Conservation (phyloP, 129 eudicot genomes). For the Tagetes erecta region DNA sequence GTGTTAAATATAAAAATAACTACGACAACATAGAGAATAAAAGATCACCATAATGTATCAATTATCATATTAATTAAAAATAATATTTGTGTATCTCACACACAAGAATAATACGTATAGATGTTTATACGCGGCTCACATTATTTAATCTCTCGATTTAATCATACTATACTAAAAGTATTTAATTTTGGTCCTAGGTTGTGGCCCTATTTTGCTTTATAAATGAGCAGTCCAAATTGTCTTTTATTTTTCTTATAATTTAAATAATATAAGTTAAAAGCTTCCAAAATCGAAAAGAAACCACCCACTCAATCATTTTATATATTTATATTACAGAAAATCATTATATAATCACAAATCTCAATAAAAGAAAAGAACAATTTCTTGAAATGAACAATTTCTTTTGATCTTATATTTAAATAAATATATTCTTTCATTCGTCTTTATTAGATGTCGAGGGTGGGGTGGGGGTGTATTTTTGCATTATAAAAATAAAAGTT, state of each 20-base stretch:
- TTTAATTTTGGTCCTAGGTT: conserved; percentile 1
- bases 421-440: neutral
- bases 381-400: conserved; percentile 16
- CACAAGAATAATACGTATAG: too few species aligned
- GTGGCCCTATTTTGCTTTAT: conserved; percentile 16
- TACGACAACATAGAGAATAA: too few species aligned
- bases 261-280: conserved; percentile 10
- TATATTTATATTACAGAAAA: neutral
- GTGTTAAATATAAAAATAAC: too few species aligned
- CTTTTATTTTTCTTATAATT: neutral
- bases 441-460: neutral
- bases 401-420: conserved; percentile 14
- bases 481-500: neutral
- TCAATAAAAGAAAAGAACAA: conserved; percentile 32
- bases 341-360: conserved; percentile 20
- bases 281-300: conserved; percentile 26
- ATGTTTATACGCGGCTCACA: too few species aligned
- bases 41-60: too few species aligned
- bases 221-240: conserved; percentile 21
- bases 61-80: too few species aligned
- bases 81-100: too few species aligned
- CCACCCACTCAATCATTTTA: conserved; percentile 20
- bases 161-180: neutral
- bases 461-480: too few species aligned
- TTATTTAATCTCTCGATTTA: too few species aligned